Base-by-base conservation (phyloP, 192 early-diverging fungal species). In the Rhizophagus clarus region DNA sequence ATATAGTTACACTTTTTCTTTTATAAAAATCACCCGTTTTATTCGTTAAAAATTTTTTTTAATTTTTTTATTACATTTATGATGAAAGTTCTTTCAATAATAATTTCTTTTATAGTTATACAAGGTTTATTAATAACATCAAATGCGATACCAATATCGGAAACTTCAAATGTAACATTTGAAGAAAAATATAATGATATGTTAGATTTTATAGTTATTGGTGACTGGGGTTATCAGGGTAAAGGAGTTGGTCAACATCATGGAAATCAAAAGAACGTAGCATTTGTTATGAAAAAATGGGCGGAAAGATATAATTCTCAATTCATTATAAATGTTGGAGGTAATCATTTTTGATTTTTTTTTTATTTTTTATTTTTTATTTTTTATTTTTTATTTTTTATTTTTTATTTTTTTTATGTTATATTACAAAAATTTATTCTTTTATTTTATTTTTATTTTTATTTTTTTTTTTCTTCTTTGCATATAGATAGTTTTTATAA, bases 251-350 rank as follows among this genome's bases (percentile, higher is more conserved):
- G 37, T 22, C 4, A 22, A 64, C n/a, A 77, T 5, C 32, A 68
- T 28, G 61, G 31, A 22, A 22, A 34, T 3, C 76, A 78, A 68
- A 12, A 29, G 1, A 10, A 29, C 22, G 76, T 78, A 9, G 63
- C 76, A 6, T 29, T 34, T 0, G 64, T 31, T 37, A 68, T 78
- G 64, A 40, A 77, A 31, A 66, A 49, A 3, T 77, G 26, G 4
- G 76, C 76, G 17, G 40, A 77, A n/a, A 49, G n/a, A 67, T 32
- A 67, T 31, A n/a, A 68, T 67, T 51, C 47, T 24, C 22, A 49
- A 28, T 77, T 77, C 49, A 64, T 77, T 10, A 31, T 77, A 20
- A 77, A 77, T 77, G 76, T 77, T 32, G 76, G 76, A n/a, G 76
- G 76, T 77, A 34, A 37, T 5, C 4, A 34, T 5, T 5, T 34